These are phyloP conservation scores for Barnettozyma siamensis DNA, from an alignment of 805 yeast genomes.

Conservation along the genomic window DNA sequence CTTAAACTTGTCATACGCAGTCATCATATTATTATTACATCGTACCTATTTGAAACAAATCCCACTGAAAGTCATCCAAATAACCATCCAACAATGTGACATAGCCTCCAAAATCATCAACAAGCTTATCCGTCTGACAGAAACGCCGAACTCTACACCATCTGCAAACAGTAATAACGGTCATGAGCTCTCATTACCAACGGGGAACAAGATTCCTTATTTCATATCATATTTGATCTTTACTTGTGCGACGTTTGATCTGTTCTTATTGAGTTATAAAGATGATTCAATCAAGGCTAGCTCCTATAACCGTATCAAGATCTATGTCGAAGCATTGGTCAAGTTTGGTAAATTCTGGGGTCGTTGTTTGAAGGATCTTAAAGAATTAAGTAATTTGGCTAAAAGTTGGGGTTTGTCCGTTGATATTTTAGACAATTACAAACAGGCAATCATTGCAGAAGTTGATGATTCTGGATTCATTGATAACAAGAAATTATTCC, in stretches of 20 bases:
- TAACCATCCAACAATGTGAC: slow-evolving; percentile 22
- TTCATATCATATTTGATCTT: slow-evolving; percentile 29
- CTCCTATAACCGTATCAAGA: slow-evolving; percentile 19
- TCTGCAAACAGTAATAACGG: no score
- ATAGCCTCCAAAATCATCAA: slow-evolving; percentile 21
- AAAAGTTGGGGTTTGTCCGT: slow-evolving; percentile 21
- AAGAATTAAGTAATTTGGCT: slow-evolving; percentile 23
- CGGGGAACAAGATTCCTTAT: slow-evolving; percentile 22
- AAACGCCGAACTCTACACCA: not conserved
- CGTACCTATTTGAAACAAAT: slow-evolving; percentile 27
- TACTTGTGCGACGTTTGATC: slow-evolving; percentile 29
- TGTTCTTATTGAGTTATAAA: slow-evolving; percentile 26
- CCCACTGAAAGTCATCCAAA: slow-evolving; percentile 25
- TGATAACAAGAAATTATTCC: not conserved
- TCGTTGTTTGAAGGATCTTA: slow-evolving; percentile 27
- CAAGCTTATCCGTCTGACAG: slow-evolving; percentile 7
- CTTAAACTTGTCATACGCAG: slow-evolving; percentile 27
- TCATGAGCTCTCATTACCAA: not conserved
- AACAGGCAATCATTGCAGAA: not conserved
- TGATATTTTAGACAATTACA: slow-evolving; percentile 2
- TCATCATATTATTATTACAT: slow-evolving; percentile 24
- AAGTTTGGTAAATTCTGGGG: slow-evolving; percentile 26
- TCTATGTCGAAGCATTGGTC: slow-evolving; percentile 21
- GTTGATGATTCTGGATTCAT: not conserved
- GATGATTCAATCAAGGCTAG: slow-evolving; percentile 16